These are phyloP conservation scores for Verticillium zaregamsianum DNA, from an alignment of 2,329 filamentous ascomycete genomes.

Conservation along the genomic window DNA sequence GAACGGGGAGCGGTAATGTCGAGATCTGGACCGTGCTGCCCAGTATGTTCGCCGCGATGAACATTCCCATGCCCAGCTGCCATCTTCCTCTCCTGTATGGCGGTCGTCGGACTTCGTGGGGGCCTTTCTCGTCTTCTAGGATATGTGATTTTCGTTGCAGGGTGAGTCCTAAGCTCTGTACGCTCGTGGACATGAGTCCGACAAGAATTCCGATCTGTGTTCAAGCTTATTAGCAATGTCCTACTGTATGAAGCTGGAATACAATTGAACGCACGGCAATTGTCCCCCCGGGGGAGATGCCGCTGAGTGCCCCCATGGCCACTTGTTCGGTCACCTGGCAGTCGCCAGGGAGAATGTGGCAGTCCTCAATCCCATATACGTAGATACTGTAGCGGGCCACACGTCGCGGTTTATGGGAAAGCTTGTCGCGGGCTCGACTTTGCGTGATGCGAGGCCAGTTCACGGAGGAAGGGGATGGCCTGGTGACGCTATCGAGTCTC, in stretches of 20 bases:
- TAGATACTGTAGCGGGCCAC: neutral
- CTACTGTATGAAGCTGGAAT: neutral
- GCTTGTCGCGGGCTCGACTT: neutral
- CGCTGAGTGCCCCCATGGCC: slow-evolving; percentile 69
- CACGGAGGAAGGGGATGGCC: neutral
- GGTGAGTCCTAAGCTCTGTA: slow-evolving; percentile 92
- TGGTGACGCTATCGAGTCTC: neutral
- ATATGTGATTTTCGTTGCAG: slow-evolving; percentile 97
- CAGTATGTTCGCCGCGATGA: slow-evolving; percentile 88
- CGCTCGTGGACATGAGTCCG: slow-evolving; percentile 86
- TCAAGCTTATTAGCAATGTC: slow-evolving; percentile 13
- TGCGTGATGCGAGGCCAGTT: neutral
- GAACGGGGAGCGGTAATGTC: slow-evolving; percentile 85
- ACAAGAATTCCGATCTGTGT: slow-evolving; percentile 83
- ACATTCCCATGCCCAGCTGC: slow-evolving; percentile 98
- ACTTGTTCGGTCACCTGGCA: slow-evolving; percentile 43
- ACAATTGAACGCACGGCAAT: slow-evolving; percentile 58
- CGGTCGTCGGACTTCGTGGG: slow-evolving; percentile 73
- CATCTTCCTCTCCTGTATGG: slow-evolving; percentile 88
- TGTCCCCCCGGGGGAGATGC: slow-evolving; percentile 72
- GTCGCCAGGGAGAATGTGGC: slow-evolving; percentile 12
- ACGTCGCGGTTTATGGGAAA: neutral
- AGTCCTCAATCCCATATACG: slow-evolving; percentile 2
- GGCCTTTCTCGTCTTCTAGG: slow-evolving; percentile 89
- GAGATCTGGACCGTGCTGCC: slow-evolving; percentile 98